Evolutionary conservation across 192 early-diverging fungal genomes (phyloP).

Genomic region (Coemansia aciculifera): DNA sequence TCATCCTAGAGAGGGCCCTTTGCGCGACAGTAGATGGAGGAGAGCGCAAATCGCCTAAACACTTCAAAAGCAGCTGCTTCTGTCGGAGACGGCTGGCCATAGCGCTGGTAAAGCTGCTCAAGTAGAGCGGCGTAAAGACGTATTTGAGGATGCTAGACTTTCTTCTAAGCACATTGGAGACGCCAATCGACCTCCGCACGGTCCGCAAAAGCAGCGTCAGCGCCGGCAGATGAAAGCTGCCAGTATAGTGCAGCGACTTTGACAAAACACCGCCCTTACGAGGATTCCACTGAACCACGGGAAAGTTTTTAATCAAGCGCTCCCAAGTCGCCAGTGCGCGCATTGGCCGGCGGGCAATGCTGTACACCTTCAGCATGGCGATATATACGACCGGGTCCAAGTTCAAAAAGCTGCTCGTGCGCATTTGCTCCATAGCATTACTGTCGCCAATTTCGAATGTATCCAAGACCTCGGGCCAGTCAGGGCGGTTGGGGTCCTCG

Average conservation of each 20-base stretch:
- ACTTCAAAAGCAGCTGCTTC: constrained; percentile 3
- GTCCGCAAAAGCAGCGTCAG: constrained; percentile 44
- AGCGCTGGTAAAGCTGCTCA: not conserved
- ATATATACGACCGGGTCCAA: constrained; percentile 49
- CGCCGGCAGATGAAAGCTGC: constrained; percentile 34
- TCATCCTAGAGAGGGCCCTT: not conserved
- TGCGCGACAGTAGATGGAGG: not conserved
- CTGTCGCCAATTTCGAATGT: constrained; percentile 3
- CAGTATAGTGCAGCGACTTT: constrained; percentile 38
- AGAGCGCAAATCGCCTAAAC: not conserved
- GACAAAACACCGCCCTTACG: constrained; percentile 38
- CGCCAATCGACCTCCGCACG: constrained; percentile 29
- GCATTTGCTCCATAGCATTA: constrained; percentile 17
- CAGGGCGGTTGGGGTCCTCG: constrained; percentile 13
- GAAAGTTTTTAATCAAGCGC: constrained; percentile 43
- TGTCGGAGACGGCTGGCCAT: constrained; percentile 12
- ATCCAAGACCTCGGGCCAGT: constrained; percentile 2
- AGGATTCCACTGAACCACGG: constrained; percentile 47
- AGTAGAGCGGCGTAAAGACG: constrained; percentile 19
- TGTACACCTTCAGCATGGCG: constrained; percentile 52
- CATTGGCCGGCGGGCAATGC: constrained; percentile 20
- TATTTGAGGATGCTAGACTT: constrained; percentile 3
- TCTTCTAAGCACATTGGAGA: not conserved
- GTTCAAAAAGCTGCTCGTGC: constrained; percentile 42
- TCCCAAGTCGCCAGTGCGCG: constrained; percentile 50